These are phyloP conservation scores for Trichoderma asperelloides DNA, from an alignment of 495 filamentous ascomycete species.

Conservation along the genomic window DNA sequence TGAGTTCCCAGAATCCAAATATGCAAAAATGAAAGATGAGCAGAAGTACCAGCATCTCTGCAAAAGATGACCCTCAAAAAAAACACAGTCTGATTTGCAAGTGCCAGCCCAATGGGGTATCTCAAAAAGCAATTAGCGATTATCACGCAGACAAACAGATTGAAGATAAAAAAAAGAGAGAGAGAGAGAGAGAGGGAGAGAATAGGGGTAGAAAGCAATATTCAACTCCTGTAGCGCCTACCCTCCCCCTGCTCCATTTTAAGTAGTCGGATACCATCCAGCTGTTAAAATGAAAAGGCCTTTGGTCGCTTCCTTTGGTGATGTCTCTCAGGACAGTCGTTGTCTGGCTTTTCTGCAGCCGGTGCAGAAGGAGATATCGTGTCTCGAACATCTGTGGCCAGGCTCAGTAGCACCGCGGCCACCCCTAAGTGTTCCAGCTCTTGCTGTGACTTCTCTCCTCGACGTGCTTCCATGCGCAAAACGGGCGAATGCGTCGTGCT, in stretches of 20 bases:
- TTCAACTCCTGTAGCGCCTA: neutral
- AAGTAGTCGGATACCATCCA: neutral
- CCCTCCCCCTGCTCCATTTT: neutral
- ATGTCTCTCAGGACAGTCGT: neutral
- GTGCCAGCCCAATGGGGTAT: neutral
- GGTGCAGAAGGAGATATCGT: neutral
- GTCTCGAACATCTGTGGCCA: neutral
- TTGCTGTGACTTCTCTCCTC: neutral
- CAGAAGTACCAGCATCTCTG: neutral
- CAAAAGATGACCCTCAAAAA: neutral
- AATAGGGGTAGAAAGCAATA: too few species aligned
- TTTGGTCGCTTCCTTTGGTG: neutral
- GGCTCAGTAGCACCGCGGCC: neutral
- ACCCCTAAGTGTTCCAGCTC: neutral
- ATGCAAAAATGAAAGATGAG: neutral
- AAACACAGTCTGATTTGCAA: neutral
- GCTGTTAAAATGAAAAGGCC: neutral
- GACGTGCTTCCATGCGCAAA: neutral
- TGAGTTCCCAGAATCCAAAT: neutral
- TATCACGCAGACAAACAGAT: neutral
- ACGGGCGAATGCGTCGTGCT: slow-evolving; percentile 16
- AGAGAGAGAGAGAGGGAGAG: too few species aligned
- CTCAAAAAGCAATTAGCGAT: neutral
- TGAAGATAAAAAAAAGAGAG: neutral
- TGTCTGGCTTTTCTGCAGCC: neutral